Conservation (phyloP, 805 yeast genomes). For the Scheffersomyces spartinae region DNA sequence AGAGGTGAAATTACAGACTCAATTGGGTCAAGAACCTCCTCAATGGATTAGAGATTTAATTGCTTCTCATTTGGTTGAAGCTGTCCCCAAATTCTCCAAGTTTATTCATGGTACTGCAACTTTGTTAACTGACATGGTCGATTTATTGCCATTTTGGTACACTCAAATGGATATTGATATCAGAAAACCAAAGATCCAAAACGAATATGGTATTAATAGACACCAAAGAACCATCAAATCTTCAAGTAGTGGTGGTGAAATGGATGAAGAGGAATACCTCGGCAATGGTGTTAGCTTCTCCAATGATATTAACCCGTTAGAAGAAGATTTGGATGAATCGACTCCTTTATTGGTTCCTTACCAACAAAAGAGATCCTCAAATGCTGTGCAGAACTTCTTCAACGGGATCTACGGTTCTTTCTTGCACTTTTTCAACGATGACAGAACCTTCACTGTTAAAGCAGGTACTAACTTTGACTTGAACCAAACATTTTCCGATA, state of each 20-base stretch:
- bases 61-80: slow-evolving; percentile 88
- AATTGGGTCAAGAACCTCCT: slow-evolving; percentile 98
- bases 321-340: slow-evolving; percentile 38
- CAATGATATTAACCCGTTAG: slow-evolving; percentile 33
- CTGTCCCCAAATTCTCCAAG: slow-evolving; percentile 95
- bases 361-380: slow-evolving; percentile 14
- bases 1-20: slow-evolving; percentile 96
- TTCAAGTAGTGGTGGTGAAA: slow-evolving; percentile 38
- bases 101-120: slow-evolving; percentile 95
- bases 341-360: slow-evolving; percentile 32
- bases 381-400: slow-evolving; percentile 21
- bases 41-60: slow-evolving; percentile 93
- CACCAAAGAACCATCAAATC: slow-evolving; percentile 10
- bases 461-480: slow-evolving; percentile 34
- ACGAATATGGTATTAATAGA: slow-evolving; percentile 53
- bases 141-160: slow-evolving; percentile 89
- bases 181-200: slow-evolving; percentile 66
- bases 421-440: slow-evolving; percentile 31
- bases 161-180: slow-evolving; percentile 97
- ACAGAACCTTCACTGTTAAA: slow-evolving; percentile 33
- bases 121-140: slow-evolving; percentile 73
- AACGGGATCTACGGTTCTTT: slow-evolving; percentile 21
- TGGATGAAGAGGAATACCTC: slow-evolving; percentile 61
- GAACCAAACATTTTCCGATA: slow-evolving; percentile 34
- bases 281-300: slow-evolving; percentile 35